A percentile compares a stretch with the other conserved stretches of the same genome.
Conservation (phyloP, 306 rosid genomes). For the Arachis stenosperma region DNA sequence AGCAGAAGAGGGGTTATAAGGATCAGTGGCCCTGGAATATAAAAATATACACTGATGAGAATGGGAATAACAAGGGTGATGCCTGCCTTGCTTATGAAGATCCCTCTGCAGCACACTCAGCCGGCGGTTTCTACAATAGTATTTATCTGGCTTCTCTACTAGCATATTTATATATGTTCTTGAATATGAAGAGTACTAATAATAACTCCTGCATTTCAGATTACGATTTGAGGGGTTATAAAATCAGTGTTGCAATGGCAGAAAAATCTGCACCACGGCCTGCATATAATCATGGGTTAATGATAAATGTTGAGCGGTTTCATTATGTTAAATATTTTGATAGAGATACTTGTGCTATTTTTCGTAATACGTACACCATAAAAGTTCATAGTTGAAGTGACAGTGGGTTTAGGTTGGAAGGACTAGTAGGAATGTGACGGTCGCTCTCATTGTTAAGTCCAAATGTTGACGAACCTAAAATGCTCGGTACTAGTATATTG, state of each 20-base stretch:
- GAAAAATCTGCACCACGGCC: conserved; percentile 91
- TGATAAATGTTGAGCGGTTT: too few relatives aligned
- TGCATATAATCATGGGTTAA: conserved; percentile 73
- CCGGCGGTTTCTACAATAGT: conserved; percentile 91
- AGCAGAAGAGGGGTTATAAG: conserved; percentile 97
- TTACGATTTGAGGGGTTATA: conserved; percentile 83
- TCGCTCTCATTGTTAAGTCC: not conserved
- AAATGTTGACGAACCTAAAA: not conserved
- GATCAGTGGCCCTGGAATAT: conserved; percentile 99
- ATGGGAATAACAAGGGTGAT: conserved; percentile 93
- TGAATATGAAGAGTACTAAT: conserved; percentile 15
- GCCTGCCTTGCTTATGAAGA: conserved; percentile 94
- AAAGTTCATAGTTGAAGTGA: not conserved
- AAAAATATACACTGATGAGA: conserved; percentile 89
- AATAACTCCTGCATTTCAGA: conserved; percentile 51
- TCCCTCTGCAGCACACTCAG: conserved; percentile 96
- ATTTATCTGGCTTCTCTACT: conserved; percentile 33
- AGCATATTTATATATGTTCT: not conserved
- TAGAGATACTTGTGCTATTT: not conserved
- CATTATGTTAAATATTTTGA: not conserved
- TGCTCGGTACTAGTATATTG: not conserved
- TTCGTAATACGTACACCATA: not conserved
- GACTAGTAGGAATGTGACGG: not conserved
- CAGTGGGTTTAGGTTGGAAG: not conserved
- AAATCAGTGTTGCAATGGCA: conserved; percentile 91